Evolutionary conservation across 208 protist genomes (phyloP).

Genomic region (Crithidia acanthocephali): DNA sequence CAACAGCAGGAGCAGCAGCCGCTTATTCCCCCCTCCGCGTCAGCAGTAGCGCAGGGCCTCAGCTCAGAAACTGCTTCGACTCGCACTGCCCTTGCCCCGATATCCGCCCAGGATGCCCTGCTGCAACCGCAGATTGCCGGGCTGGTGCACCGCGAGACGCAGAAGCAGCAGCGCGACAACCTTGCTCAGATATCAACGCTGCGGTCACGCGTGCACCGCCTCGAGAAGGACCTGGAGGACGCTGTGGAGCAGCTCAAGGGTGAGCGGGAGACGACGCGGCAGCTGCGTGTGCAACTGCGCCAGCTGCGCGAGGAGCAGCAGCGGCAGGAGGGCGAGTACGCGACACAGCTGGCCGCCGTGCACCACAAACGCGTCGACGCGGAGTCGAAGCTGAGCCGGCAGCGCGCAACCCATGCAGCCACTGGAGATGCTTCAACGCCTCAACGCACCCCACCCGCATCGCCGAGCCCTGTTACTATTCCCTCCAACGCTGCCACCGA

Average conservation of each 20-base stretch:
- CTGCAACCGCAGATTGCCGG: conserved; percentile 61
- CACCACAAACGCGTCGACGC: conserved; percentile 25
- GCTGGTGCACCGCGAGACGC: conserved; percentile 50
- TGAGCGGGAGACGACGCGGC: conserved; percentile 49
- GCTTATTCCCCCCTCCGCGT: background rate
- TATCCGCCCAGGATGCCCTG: conserved; percentile 36
- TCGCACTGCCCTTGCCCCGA: conserved; percentile 13
- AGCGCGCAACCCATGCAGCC: background rate
- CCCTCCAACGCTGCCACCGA: conserved; percentile 9
- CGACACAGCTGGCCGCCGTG: conserved; percentile 33
- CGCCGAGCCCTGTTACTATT: background rate
- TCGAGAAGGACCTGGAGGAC: conserved; percentile 57
- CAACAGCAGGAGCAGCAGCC: background rate
- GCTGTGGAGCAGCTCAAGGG: conserved; percentile 50
- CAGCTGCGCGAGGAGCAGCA: conserved; percentile 38
- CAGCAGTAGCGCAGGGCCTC: background rate
- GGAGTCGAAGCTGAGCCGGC: conserved; percentile 29
- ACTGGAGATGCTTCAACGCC: background rate
- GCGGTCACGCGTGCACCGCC: conserved; percentile 42
- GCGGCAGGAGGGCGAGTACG: conserved; percentile 39
- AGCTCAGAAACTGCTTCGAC: background rate
- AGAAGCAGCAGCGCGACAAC: conserved; percentile 69
- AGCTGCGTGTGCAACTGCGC: conserved; percentile 52
- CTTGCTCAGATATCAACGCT: conserved; percentile 67
- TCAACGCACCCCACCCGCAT: too few relatives aligned